Base-by-base conservation (phyloP, 2,329 filamentous ascomycete genomes). In the Sphaceloma murrayae region DNA sequence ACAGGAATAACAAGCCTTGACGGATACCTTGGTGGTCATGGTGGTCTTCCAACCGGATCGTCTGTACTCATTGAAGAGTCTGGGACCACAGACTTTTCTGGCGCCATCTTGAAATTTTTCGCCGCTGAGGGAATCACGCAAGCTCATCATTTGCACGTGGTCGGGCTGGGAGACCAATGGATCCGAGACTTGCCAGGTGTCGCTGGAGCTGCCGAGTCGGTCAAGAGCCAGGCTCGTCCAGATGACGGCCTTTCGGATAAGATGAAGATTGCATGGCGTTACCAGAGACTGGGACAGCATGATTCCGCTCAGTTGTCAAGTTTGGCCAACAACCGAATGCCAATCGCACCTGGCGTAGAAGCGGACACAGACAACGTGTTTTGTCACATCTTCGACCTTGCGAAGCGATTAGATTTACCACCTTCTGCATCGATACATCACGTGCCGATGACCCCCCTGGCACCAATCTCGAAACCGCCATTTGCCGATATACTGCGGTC, bases 201-300 rank as follows among this genome's bases (percentile, higher is more conserved):
- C 24, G 72, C 73, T 34, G 64, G 70, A 51, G 64, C 69, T 40
- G 61, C 68, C 55, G 58, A 58, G 24, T 40, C n/a, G n/a, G n/a
- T n/a, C n/a, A n/a, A n/a, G n/a, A n/a, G n/a, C n/a, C n/a, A n/a
- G n/a, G n/a, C n/a, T n/a, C n/a, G n/a, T n/a, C n/a, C n/a, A n/a
- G n/a, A n/a, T n/a, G n/a, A n/a, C n/a, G n/a, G n/a, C n/a, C n/a
- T n/a, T n/a, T n/a, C n/a, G n/a, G 83, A 89, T 50, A 88, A 81
- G 63, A 96, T 98, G 91, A 96, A 94, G 67, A 98, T 98, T 67
- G 91, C 91, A 3, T 98, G 91, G 91, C 75, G 91, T 61, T 98
- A 98, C 65, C 88, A 96, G 63, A 75, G 78, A 24, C 64, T 96
- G 43, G 82, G 83, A 11, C 81, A 82, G 52, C 80, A 79, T 54